Evolutionary conservation across 441 rosid genomes (phyloP).

Genomic region (Aleurites moluccanus): DNA sequence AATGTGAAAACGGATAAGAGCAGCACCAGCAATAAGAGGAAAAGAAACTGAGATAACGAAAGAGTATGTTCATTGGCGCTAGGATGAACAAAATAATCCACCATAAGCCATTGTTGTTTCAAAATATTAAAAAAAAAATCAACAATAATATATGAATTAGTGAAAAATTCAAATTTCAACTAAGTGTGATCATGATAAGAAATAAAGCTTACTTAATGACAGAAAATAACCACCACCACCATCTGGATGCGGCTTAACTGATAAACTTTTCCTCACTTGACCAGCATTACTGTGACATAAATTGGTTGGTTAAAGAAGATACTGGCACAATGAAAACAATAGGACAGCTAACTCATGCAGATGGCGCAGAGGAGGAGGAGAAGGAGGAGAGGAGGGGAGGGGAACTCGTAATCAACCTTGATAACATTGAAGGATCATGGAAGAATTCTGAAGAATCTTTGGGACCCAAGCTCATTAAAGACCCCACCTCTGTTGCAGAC

Average conservation of each 20-base stretch:
- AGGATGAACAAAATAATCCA: neutral
- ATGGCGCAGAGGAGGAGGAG: no score
- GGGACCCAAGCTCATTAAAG: conserved; percentile 71
- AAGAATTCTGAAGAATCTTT: conserved; percentile 74
- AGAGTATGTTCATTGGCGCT: no score
- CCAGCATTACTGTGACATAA: conserved; percentile 74
- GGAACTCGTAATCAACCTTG: conserved; percentile 47
- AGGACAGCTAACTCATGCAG: neutral
- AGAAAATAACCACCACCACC: conserved; percentile 76
- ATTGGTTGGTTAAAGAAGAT: conserved; percentile 3
- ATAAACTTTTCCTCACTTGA: conserved; percentile 88
- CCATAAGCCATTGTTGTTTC: no score
- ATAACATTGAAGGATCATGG: conserved; percentile 87
- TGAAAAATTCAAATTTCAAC: conserved; percentile 12
- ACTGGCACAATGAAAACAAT: neutral
- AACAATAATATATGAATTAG: neutral
- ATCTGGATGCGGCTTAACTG: conserved; percentile 62
- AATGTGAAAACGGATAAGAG: neutral
- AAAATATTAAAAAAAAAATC: no score
- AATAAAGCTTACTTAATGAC: conserved; percentile 63
- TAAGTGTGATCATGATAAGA: conserved; percentile 17
- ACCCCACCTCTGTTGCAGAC: conserved; percentile 84
- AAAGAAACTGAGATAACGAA: neutral
- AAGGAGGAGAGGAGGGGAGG: fast-evolving
- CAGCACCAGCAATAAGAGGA: neutral